A percentile compares a stretch with the other conserved stretches of the same genome.
Conservation (phyloP, 2,329 filamentous ascomycete genomes). For the Tolypocladium ophioglossoides region DNA sequence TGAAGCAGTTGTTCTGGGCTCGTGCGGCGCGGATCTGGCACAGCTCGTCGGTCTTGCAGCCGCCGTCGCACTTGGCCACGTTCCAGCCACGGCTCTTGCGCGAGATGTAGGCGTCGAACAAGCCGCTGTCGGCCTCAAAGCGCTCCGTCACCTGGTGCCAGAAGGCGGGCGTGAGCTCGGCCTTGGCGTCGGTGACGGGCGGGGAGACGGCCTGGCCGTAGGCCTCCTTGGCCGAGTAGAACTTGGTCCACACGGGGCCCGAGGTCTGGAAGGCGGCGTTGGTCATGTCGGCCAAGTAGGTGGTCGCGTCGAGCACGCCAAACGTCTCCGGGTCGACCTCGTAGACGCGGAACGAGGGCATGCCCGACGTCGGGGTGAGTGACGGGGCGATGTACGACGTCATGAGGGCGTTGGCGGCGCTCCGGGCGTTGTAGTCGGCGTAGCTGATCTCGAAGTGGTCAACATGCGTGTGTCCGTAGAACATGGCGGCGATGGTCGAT, state of each 20-base stretch:
- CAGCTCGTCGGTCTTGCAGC: conserved; percentile 34
- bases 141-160: conserved; percentile 46
- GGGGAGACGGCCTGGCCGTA: conserved; percentile 37
- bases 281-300: conserved; percentile 43
- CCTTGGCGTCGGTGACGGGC: conserved; percentile 22
- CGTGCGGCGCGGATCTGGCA: conserved; percentile 42
- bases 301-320: conserved; percentile 40
- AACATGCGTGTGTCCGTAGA: conserved; percentile 47
- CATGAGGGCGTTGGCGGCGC: conserved; percentile 31
- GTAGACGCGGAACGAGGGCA: conserved; percentile 48
- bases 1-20: conserved; percentile 40
- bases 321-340: conserved; percentile 47
- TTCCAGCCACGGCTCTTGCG: conserved; percentile 37
- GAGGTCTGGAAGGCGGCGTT: conserved; percentile 29
- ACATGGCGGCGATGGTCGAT: conserved; percentile 42
- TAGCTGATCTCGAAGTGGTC: conserved; percentile 48
- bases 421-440: conserved; percentile 30
- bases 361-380: conserved; percentile 42
- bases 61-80: conserved; percentile 26
- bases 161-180: conserved; percentile 43
- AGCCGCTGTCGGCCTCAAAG: conserved; percentile 29
- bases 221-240: conserved; percentile 44
- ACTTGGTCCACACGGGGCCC: conserved; percentile 40
- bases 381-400: conserved; percentile 45
- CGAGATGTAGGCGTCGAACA: conserved; percentile 35